A percentile compares a stretch with the other conserved stretches of the same genome.
phyloP scores from a whole-genome alignment of 169 alveolate species.

The Plasmodium coatneyi region DNA sequence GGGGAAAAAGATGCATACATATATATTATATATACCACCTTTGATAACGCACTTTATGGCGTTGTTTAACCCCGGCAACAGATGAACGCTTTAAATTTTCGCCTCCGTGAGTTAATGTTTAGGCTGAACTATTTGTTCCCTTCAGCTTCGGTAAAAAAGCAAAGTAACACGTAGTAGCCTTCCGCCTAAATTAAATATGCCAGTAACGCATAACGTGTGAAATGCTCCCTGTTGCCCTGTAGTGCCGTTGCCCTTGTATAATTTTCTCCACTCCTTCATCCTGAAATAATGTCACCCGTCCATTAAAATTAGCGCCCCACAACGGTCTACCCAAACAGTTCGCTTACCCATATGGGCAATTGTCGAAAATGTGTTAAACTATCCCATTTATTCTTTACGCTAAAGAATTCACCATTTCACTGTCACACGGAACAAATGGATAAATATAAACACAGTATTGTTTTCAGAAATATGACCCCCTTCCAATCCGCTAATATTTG shows the following conservation, averaged over 20 bases:
- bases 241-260: neutral
- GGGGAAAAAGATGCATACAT: neutral
- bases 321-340: neutral
- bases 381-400: neutral
- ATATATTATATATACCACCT: neutral
- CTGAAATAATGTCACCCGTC: neutral
- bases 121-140: neutral
- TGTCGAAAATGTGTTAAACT: neutral
- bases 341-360: neutral
- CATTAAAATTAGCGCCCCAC: neutral
- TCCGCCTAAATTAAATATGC: neutral
- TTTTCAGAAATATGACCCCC: neutral
- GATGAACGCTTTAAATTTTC: neutral
- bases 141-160: neutral
- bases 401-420: neutral
- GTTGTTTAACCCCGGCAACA: neutral
- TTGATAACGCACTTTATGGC: neutral
- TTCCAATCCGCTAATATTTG: neutral
- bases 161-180: neutral
- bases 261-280: neutral
- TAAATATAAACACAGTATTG: neutral
- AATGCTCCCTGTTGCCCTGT: neutral
- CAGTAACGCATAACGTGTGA: neutral
- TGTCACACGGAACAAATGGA: neutral
- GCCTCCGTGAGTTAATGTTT: neutral